Conservation (phyloP, 768 basidiomycete species). For the Termitomyces sp. region DNA sequence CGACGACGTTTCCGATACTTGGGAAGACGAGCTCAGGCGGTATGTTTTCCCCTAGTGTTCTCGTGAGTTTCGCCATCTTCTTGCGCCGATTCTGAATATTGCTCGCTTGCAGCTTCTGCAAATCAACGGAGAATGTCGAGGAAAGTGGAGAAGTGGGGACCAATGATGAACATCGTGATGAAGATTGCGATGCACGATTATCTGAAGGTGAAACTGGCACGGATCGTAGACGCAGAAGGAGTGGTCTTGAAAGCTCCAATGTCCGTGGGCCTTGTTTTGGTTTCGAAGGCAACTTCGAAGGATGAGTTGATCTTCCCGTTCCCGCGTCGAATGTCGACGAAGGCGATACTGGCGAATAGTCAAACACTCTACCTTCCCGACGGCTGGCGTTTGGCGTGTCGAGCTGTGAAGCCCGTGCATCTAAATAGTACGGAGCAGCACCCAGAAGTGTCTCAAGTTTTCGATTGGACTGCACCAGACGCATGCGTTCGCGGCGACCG, state of each 20-base stretch:
- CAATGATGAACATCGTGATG: slow-evolving; percentile 13
- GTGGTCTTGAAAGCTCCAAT: slow-evolving; percentile 13
- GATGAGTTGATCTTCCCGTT: not conserved
- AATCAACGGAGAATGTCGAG: slow-evolving; percentile 18
- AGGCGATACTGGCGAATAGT: slow-evolving; percentile 16
- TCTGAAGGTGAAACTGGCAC: slow-evolving; percentile 12
- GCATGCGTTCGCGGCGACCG: slow-evolving; percentile 38
- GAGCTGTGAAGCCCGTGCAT: slow-evolving; percentile 6
- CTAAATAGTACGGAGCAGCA: slow-evolving; percentile 31
- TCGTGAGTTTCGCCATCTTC: slow-evolving; percentile 44
- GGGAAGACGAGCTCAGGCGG: slow-evolving; percentile 44
- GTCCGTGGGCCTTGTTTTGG: slow-evolving; percentile 12
- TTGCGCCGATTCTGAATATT: slow-evolving; percentile 32
- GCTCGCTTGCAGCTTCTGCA: slow-evolving; percentile 14
- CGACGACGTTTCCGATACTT: not conserved
- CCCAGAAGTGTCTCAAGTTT: slow-evolving; percentile 56
- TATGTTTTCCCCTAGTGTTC: slow-evolving; percentile 48
- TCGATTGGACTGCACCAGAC: slow-evolving; percentile 52
- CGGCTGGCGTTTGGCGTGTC: slow-evolving; percentile 11
- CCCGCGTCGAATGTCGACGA: slow-evolving; percentile 8
- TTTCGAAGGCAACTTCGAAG: not conserved
- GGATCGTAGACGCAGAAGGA: slow-evolving; percentile 17
- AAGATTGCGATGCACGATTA: slow-evolving; percentile 10
- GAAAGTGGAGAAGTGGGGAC: slow-evolving; percentile 18
- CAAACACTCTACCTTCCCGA: slow-evolving; percentile 18